Percentiles rank a stretch among this genome's conserved stretches.
These are phyloP conservation scores for Acanthamoeba healyi DNA, from an alignment of 208 protist genomes.

Conservation along the genomic window DNA sequence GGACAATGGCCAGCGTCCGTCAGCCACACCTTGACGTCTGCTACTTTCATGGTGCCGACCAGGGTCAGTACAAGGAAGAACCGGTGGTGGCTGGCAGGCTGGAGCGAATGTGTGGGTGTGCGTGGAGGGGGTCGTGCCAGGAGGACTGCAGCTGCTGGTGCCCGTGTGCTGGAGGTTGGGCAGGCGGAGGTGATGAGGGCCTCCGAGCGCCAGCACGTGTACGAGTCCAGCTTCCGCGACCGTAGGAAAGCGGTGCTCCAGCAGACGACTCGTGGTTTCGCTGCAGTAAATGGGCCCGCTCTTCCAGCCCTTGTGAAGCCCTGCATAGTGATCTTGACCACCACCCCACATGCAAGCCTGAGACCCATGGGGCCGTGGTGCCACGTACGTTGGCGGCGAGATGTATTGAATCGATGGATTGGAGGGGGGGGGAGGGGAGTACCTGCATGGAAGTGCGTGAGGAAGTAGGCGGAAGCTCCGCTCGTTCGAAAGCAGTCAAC, in stretches of 20 bases:
- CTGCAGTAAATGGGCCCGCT: slow-evolving; percentile 13
- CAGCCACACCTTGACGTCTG: not conserved
- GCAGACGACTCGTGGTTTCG: not conserved
- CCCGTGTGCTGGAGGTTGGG: not conserved
- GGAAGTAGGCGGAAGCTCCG: slow-evolving; percentile 10
- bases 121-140: not conserved
- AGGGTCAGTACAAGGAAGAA: not conserved
- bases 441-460: slow-evolving; percentile 47
- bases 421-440: not conserved
- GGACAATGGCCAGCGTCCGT: not conserved
- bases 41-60: not conserved
- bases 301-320: not conserved
- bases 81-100: not conserved
- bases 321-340: slow-evolving; percentile 16
- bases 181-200: not conserved
- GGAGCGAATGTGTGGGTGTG: not conserved
- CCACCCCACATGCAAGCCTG: too few species aligned
- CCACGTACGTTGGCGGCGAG: too few species aligned
- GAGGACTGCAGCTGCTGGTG: not conserved
- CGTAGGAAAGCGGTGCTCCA: not conserved
- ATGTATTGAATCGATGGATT: too few species aligned
- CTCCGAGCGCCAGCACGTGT: not conserved
- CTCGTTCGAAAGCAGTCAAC: not conserved
- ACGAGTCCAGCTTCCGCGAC: not conserved
- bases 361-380: too few species aligned